Conservation (phyloP, 768 basidiomycete genomes). For the Leccinum pellstonianum region DNA sequence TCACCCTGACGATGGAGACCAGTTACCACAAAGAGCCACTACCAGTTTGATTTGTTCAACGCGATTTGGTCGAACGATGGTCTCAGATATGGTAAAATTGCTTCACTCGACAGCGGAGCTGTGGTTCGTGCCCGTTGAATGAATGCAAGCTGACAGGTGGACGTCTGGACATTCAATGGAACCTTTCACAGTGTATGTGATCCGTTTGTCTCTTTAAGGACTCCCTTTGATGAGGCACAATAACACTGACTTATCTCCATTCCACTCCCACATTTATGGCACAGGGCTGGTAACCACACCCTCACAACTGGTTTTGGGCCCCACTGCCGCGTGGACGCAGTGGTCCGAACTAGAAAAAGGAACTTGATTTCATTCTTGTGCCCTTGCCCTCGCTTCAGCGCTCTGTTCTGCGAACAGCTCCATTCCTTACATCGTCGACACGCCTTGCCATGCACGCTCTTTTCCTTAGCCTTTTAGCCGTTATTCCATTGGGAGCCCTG, state of each 20-base stretch:
- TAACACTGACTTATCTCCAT: slow-evolving; percentile 4
- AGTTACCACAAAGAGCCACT: slow-evolving; percentile 21
- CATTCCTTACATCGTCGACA: slow-evolving; percentile 12
- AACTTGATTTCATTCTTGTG: neutral
- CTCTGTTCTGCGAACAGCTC: slow-evolving; percentile 1
- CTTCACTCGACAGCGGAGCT: slow-evolving; percentile 42
- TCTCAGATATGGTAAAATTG: slow-evolving; percentile 43
- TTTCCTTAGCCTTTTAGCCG: slow-evolving; percentile 32
- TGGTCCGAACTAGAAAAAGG: neutral
- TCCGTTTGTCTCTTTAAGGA: neutral
- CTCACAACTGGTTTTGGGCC: neutral
- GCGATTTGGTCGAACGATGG: slow-evolving; percentile 37
- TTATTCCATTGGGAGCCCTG: slow-evolving; percentile 36
- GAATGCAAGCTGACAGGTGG: neutral
- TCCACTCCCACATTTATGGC: slow-evolving; percentile 11
- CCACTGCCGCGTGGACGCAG: slow-evolving; percentile 5
- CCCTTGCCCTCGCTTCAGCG: neutral
- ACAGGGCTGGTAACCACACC: slow-evolving; percentile 18
- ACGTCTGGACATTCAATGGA: slow-evolving; percentile 1
- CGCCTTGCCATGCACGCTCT: slow-evolving; percentile 32
- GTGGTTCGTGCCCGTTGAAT: neutral
- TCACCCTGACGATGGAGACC: slow-evolving; percentile 9
- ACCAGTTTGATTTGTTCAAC: neutral
- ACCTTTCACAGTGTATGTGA: neutral
- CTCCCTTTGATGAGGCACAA: slow-evolving; percentile 11